These are phyloP conservation scores for Heliamphora pulchella DNA, from an alignment of 179 eudicot genomes.

Conservation along the genomic window DNA sequence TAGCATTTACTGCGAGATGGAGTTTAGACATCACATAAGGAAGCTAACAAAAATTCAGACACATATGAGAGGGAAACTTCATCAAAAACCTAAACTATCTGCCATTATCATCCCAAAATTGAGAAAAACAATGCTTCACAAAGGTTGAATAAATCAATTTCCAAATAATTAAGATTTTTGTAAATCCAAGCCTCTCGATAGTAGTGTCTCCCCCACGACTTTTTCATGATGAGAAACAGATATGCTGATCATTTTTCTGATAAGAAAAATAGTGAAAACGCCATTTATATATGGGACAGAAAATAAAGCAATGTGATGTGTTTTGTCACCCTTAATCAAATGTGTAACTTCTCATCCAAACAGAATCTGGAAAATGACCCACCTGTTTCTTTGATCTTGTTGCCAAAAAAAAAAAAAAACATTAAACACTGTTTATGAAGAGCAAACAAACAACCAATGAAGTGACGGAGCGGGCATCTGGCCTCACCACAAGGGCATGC, in stretches of 20 bases:
- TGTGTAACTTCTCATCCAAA: neutral
- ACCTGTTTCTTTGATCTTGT: neutral
- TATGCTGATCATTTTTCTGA: neutral
- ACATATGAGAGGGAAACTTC: neutral
- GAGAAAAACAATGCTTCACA: neutral
- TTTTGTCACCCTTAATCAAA: neutral
- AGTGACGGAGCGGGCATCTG: no score
- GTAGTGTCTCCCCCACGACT: neutral
- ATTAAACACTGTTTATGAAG: neutral
- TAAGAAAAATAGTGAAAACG: neutral
- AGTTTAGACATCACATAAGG: neutral
- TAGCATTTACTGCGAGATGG: neutral
- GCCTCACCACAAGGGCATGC: no score
- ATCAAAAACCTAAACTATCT: neutral
- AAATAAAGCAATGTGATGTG: neutral
- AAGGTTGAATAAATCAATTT: neutral
- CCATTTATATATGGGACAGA: neutral
- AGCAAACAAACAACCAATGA: neutral
- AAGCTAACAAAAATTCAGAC: neutral
- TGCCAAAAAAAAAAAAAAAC: neutral
- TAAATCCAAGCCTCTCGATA: conserved; percentile 6
- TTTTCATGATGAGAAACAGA: neutral
- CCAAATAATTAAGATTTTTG: neutral
- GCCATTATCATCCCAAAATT: neutral
- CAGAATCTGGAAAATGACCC: neutral